Conservation (phyloP, 2,329 filamentous ascomycete genomes). For the Sarocladium brachiariae region DNA sequence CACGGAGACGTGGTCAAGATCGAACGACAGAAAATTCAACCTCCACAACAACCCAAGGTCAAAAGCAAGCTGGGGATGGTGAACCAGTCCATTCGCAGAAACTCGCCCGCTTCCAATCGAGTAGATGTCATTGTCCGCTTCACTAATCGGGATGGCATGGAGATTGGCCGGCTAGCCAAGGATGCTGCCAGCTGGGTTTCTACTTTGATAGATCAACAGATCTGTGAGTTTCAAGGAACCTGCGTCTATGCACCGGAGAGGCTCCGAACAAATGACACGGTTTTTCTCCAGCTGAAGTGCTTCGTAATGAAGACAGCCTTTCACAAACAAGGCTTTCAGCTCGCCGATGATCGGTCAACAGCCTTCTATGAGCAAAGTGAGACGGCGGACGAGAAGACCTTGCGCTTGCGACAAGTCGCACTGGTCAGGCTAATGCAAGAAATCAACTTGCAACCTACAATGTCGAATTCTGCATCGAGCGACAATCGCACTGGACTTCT, state of each 20-base stretch:
- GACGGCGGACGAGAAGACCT: slow-evolving; percentile 72
- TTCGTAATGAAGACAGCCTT: slow-evolving; percentile 73
- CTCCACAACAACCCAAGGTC: slow-evolving; percentile 39
- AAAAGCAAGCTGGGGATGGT: slow-evolving; percentile 32
- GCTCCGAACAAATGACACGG: slow-evolving; percentile 81
- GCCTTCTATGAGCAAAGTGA: slow-evolving; percentile 80
- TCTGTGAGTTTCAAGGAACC: slow-evolving; percentile 79
- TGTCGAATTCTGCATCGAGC: slow-evolving; percentile 67
- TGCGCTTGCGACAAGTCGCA: slow-evolving; percentile 79
- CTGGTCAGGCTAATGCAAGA: slow-evolving; percentile 86
- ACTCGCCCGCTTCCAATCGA: slow-evolving; percentile 32
- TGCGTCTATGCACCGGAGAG: slow-evolving; percentile 86
- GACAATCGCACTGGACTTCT: slow-evolving; percentile 80
- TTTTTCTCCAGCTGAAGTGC: slow-evolving; percentile 83
- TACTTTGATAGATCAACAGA: slow-evolving; percentile 79
- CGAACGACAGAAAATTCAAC: slow-evolving; percentile 73
- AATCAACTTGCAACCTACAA: slow-evolving; percentile 72
- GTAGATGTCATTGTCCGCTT: slow-evolving; percentile 89
- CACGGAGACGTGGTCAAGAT: slow-evolving; percentile 82
- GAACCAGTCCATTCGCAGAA: neutral
- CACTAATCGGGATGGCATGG: slow-evolving; percentile 68
- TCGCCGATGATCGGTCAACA: slow-evolving; percentile 62
- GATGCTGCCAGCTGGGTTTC: slow-evolving; percentile 90
- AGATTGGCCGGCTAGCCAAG: slow-evolving; percentile 80
- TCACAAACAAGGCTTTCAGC: slow-evolving; percentile 49